Evolutionary conservation across 345 rosid species (phyloP).

Genomic region (Erysimum cheiranthoides): DNA sequence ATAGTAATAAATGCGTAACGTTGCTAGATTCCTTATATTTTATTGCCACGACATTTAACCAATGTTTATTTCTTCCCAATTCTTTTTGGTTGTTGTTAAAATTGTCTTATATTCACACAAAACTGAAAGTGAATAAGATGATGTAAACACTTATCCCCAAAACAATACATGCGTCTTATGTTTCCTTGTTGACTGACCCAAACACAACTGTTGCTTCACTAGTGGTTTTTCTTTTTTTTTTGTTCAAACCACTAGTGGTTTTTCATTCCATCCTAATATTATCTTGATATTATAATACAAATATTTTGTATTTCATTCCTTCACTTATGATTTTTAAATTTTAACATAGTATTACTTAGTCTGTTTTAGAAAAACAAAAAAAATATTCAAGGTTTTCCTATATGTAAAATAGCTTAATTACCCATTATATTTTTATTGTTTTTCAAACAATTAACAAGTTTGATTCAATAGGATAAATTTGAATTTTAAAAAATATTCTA

Average conservation of each 20-base stretch:
- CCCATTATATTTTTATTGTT: too few species aligned
- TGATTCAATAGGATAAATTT: too few species aligned
- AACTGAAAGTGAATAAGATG: slow-evolving; percentile 35
- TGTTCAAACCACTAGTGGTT: slow-evolving; percentile 27
- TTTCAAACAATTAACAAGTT: too few species aligned
- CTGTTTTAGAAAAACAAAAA: too few species aligned
- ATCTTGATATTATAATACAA: neutral
- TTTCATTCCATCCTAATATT: neutral
- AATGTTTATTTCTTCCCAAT: neutral
- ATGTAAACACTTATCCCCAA: slow-evolving; percentile 25
- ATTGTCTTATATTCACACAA: slow-evolving; percentile 21
- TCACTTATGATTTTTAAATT: neutral
- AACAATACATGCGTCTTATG: slow-evolving; percentile 12
- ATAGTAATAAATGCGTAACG: slow-evolving; percentile 9
- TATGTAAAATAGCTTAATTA: too few species aligned
- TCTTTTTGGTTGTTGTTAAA: neutral
- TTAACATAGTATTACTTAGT: neutral
- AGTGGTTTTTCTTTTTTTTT: slow-evolving; percentile 13
- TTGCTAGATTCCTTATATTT: slow-evolving; percentile 4
- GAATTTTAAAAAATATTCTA: too few species aligned
- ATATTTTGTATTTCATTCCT: neutral
- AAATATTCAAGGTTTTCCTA: too few species aligned
- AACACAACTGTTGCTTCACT: slow-evolving; percentile 31
- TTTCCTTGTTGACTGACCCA: slow-evolving; percentile 23
- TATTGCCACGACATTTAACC: slow-evolving; percentile 4